phyloP scores from a whole-genome alignment of 805 yeast genomes.

The Wickerhamomyces bisporus region DNA sequence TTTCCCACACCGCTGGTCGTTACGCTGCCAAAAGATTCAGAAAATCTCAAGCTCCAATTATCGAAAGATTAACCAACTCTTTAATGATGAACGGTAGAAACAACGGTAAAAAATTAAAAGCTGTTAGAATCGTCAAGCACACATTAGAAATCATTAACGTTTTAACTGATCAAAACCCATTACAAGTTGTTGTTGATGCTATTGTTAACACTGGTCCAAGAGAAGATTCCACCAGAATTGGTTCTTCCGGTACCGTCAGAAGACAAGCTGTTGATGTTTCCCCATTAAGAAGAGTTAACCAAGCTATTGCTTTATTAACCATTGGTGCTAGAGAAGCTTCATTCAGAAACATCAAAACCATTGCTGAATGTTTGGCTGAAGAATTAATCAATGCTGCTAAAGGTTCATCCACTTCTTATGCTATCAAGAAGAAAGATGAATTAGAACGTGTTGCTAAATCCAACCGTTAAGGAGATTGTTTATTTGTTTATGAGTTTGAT shows the following conservation, averaged over 20 bases:
- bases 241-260: slow-evolving; percentile 99
- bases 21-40: slow-evolving; percentile 99
- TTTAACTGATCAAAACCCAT: slow-evolving; percentile 98
- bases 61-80: slow-evolving; percentile 99
- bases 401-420: slow-evolving; percentile 99
- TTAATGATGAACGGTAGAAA: slow-evolving; percentile 99
- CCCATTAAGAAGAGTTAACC: slow-evolving; percentile 99
- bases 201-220: slow-evolving; percentile 99
- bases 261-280: slow-evolving; percentile 99
- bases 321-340: slow-evolving; percentile 99
- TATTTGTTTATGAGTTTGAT: slow-evolving; percentile 3
- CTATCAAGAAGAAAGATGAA: slow-evolving; percentile 99
- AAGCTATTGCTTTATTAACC: slow-evolving; percentile 96
- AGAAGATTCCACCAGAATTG: slow-evolving; percentile 99
- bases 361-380: slow-evolving; percentile 99
- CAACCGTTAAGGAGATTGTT: slow-evolving; percentile 89
- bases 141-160: slow-evolving; percentile 96
- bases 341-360: slow-evolving; percentile 99
- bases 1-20: slow-evolving; percentile 99
- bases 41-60: slow-evolving; percentile 99
- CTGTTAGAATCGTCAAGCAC: slow-evolving; percentile 99
- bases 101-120: slow-evolving; percentile 99
- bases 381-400: slow-evolving; percentile 99
- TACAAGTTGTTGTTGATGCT: slow-evolving; percentile 99
- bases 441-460: slow-evolving; percentile 99